These are phyloP conservation scores for Arthrobotrys megalospora DNA, from an alignment of 2,329 filamentous ascomycete genomes.

Conservation along the genomic window DNA sequence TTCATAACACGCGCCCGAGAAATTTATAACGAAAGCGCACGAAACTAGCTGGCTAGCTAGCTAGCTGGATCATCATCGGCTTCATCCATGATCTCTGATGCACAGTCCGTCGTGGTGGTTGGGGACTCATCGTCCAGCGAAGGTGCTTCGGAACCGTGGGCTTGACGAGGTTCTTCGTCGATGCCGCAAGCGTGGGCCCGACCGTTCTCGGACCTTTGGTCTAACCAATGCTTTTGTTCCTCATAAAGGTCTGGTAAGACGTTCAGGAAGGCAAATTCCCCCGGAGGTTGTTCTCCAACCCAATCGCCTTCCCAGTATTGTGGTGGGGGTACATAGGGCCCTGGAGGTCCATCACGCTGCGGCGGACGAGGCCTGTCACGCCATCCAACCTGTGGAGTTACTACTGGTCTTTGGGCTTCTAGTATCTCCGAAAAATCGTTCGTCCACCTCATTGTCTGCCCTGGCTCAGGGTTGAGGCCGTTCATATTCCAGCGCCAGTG, in stretches of 20 bases:
- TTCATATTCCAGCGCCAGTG: not conserved
- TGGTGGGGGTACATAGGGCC: not conserved
- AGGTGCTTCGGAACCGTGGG: not conserved
- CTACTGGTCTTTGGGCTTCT: not conserved
- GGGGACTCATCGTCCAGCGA: not conserved
- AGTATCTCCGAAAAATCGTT: not conserved
- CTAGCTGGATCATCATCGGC: too few species aligned
- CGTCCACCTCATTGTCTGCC: not conserved
- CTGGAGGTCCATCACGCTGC: not conserved
- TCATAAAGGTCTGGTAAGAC: not conserved
- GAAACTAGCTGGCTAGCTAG: too few species aligned
- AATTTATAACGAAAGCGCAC: too few species aligned
- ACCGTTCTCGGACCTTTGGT: not conserved
- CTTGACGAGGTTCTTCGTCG: not conserved
- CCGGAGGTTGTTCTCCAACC: not conserved
- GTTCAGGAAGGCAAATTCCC: not conserved
- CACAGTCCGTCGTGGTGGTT: not conserved
- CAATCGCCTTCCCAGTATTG: too few species aligned
- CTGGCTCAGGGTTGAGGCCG: not conserved
- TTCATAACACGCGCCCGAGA: too few species aligned
- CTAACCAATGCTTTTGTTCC: too few species aligned
- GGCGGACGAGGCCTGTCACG: not conserved
- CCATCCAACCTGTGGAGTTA: not conserved
- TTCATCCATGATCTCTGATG: not conserved
- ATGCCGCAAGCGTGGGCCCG: not conserved